Conservation (phyloP, 2,329 filamentous ascomycete genomes). For the Aspergillus versicolor region DNA sequence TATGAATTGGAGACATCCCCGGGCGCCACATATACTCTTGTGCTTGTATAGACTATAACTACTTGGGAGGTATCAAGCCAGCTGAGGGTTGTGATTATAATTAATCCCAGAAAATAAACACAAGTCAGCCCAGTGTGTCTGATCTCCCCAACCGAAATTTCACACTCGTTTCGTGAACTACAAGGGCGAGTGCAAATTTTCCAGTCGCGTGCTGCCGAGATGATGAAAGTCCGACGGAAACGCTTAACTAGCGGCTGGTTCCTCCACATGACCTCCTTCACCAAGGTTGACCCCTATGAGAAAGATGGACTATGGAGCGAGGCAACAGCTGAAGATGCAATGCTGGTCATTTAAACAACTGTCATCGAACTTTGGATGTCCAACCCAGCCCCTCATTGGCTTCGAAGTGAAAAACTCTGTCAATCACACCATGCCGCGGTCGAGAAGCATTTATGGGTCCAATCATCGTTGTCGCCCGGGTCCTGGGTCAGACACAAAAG, state of each 20-base stretch:
- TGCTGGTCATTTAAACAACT: neutral
- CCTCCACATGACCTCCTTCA: conserved; percentile 8
- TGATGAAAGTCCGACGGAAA: conserved; percentile 4
- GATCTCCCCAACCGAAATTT: neutral
- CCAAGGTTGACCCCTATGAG: neutral
- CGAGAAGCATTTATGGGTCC: neutral
- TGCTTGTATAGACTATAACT: neutral
- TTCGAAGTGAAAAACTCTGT: neutral
- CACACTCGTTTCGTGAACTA: neutral
- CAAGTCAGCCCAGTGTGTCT: neutral
- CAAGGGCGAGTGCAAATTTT: conserved; percentile 7
- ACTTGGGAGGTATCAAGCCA: neutral
- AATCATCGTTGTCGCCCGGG: neutral
- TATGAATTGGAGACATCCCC: neutral
- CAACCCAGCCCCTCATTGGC: neutral
- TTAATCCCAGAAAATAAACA: neutral
- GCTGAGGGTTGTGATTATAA: neutral
- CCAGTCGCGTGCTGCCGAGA: conserved; percentile 12
- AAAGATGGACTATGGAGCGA: neutral
- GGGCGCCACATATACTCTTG: neutral
- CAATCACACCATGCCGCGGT: conserved; percentile 3
- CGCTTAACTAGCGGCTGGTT: conserved; percentile 1
- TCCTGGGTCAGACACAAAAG: neutral
- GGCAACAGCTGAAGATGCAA: neutral
- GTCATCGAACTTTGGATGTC: neutral